phyloP scores from a whole-genome alignment of 495 filamentous ascomycete species.

The Pyronema domesticum region DNA sequence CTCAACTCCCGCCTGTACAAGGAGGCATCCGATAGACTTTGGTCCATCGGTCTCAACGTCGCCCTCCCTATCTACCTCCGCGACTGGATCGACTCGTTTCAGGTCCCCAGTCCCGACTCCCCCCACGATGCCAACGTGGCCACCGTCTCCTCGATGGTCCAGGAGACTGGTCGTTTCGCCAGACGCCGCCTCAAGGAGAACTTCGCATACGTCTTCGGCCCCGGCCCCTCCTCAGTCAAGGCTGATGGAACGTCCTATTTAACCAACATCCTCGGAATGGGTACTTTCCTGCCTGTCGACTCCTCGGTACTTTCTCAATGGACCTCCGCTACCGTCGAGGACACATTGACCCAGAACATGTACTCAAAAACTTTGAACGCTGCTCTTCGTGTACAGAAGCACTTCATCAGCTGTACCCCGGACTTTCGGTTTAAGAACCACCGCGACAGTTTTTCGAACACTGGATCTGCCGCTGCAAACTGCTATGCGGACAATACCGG shows the following conservation, averaged over 20 bases:
- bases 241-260: conserved; percentile 14
- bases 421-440: conserved; percentile 7
- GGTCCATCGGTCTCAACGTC: background rate
- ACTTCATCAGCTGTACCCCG: conserved; percentile 15
- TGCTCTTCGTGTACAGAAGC: conserved; percentile 15
- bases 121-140: background rate
- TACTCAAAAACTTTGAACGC: conserved; percentile 17
- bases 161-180: background rate
- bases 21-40: background rate
- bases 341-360: conserved; percentile 16
- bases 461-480: background rate
- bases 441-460: conserved; percentile 1
- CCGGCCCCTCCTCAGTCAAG: background rate
- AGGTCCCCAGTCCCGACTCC: background rate
- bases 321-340: conserved; percentile 15
- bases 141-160: background rate
- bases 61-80: background rate
- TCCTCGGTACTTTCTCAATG: conserved; percentile 9
- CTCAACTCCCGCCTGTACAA: background rate
- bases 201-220: background rate
- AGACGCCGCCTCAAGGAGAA: background rate
- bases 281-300: conserved; percentile 14
- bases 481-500: conserved; percentile 15
- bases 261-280: conserved; percentile 15
- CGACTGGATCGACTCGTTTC: background rate